Base-by-base conservation (phyloP, 2,329 filamentous ascomycete species). In the Fusarium graminum region DNA sequence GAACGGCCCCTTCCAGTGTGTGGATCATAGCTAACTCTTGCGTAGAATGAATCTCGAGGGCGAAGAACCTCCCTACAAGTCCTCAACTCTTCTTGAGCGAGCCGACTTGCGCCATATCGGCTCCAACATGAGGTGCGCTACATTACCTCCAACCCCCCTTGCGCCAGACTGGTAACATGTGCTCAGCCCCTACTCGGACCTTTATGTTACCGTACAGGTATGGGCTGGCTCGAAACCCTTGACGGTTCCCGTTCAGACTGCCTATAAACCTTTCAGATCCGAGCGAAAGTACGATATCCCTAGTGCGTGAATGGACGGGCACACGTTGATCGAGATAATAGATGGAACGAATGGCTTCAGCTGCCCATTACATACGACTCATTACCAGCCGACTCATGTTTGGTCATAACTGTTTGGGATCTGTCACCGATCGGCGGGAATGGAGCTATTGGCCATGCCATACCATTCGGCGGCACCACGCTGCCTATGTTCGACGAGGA, bases 171-270 rank as follows among this genome's bases (percentile, higher is more conserved):
- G 56, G 74, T 60, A 51, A 40, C 60, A 54, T 30, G 41, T 32
- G 61, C 53, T 65, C 34, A 93, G 92, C 77, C 83, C 90, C 1
- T 82, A 90, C 75, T 97, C 93, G 26, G 95, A 99, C 76, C 89
- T 99, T 45, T 97, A 94, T 75, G 90, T 97, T 46, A 97, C 94
- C 1, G 91, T 90, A 10, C 95, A 98, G 78, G 86, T 98, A 73
- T 99, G 94, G 91, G 92, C 94, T 13, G 93, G 96, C 73, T 97
- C 94, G 28, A 99, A 99, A 77, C 93, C 94, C 34, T 81, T 99
- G 69, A 96, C 94, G 0, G 92, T 98, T 2, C 92, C 93, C 1
- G 86, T 96, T 12, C 94, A 98, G 77, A 99, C 95, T 4, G 87
- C 93, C 25, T 98, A 98, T 80, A 97, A 93, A 75, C 82, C 92